Conservation (phyloP, 2,329 filamentous ascomycete species). For the Venturia nashicola region DNA sequence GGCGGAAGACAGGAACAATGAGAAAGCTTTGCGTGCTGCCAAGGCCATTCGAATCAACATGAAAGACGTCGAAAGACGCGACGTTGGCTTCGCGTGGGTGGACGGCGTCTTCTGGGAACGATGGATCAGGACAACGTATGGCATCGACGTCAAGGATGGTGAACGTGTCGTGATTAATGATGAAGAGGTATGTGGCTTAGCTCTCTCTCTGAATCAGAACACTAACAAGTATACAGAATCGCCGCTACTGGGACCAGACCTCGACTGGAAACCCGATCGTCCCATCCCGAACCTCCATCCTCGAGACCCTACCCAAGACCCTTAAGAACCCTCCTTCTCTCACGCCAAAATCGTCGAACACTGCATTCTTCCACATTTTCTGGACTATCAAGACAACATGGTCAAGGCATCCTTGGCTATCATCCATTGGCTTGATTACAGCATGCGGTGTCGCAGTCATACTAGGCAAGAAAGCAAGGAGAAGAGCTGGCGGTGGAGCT, state of each 20-base stretch:
- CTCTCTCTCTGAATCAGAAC: not conserved
- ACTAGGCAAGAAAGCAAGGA: constrained; percentile 2
- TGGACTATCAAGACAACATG: constrained; percentile 29
- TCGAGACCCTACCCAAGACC: constrained; percentile 70
- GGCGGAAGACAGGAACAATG: constrained; percentile 83
- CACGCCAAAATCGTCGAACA: constrained; percentile 65
- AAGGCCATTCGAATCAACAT: constrained; percentile 90
- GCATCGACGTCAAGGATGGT: constrained; percentile 72
- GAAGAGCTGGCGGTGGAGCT: not conserved
- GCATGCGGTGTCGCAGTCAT: constrained; percentile 1
- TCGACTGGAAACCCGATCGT: constrained; percentile 82
- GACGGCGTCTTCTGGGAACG: constrained; percentile 96
- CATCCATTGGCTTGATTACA: not conserved
- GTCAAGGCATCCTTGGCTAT: constrained; percentile 32
- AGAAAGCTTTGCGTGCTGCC: constrained; percentile 71
- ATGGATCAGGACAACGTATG: constrained; percentile 92
- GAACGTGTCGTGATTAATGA: constrained; percentile 95
- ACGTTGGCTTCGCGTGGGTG: constrained; percentile 93
- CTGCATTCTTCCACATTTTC: constrained; percentile 58
- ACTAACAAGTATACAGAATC: constrained; percentile 46
- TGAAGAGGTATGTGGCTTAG: constrained; percentile 62
- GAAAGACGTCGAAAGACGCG: constrained; percentile 73
- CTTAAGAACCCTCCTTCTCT: constrained; percentile 58
- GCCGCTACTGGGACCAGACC: constrained; percentile 88
- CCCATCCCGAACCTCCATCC: constrained; percentile 76